Percentiles rank a stretch among this genome's conserved stretches.
These are phyloP conservation scores for Hemisphaericaspora xylofermentans DNA, from an alignment of 1,139 yeast species.

Conservation along the genomic window DNA sequence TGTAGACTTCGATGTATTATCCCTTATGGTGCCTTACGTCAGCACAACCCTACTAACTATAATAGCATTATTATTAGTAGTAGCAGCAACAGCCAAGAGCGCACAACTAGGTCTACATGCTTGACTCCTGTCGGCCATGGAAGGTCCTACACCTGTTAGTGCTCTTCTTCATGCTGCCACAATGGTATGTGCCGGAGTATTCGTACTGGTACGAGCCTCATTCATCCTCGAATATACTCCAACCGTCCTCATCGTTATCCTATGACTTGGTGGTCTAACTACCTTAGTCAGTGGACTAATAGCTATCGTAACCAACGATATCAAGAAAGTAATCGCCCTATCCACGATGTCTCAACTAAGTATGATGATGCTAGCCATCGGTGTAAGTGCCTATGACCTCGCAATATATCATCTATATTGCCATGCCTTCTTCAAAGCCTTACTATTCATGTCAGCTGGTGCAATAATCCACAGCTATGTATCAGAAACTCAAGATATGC, in stretches of 20 bases:
- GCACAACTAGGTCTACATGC: conserved; percentile 16
- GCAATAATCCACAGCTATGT: not conserved
- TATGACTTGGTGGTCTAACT: not conserved
- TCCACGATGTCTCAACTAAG: conserved; percentile 1
- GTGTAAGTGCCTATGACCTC: not conserved
- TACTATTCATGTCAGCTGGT: not conserved
- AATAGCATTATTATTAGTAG: conserved; percentile 10
- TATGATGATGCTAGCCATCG: conserved; percentile 1
- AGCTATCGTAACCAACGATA: conserved; percentile 1
- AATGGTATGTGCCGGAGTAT: conserved; percentile 1
- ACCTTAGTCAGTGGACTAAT: conserved; percentile 2
- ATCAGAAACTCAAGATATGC: not conserved
- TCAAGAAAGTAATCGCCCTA: conserved; percentile 1
- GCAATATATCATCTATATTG: not conserved
- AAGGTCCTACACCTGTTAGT: conserved; percentile 8
- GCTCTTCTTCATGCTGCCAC: not conserved
- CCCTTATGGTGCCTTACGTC: too few species aligned
- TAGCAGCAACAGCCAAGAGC: conserved; percentile 15
- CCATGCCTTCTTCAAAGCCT: conserved; percentile 1
- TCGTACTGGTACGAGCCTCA: not conserved
- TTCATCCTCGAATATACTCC: not conserved
- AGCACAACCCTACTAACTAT: not conserved
- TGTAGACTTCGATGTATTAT: too few species aligned
- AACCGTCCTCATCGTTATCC: not conserved
- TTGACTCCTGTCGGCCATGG: conserved; percentile 15